Conservation (phyloP, 768 basidiomycete genomes). For the Coprinellus micaceus region DNA sequence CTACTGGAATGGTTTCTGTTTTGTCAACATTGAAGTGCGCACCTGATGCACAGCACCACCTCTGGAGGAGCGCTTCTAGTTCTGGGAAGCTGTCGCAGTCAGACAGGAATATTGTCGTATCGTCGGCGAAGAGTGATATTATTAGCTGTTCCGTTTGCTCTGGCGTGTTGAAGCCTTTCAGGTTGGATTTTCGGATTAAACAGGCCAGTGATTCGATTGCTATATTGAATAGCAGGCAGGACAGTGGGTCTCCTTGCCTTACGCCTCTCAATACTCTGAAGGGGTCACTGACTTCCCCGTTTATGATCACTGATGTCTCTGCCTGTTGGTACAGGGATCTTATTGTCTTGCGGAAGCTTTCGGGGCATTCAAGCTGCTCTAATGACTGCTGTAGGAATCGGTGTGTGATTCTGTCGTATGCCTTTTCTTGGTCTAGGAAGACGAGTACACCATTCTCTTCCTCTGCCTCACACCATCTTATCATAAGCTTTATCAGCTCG, state of each 20-base stretch:
- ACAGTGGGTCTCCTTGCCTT: slow-evolving; percentile 31
- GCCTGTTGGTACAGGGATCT: not conserved
- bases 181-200: slow-evolving; percentile 23
- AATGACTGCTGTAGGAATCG: not conserved
- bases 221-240: slow-evolving; percentile 35
- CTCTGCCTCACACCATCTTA: not conserved
- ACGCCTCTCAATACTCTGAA: not conserved
- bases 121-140: slow-evolving; percentile 36
- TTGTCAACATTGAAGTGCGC: slow-evolving; percentile 42
- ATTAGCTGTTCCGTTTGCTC: slow-evolving; percentile 20
- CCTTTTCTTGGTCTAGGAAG: slow-evolving; percentile 2
- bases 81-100: slow-evolving; percentile 22
- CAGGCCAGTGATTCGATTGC: slow-evolving; percentile 37
- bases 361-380: not conserved
- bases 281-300: slow-evolving; percentile 9
- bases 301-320: not conserved
- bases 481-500: not conserved
- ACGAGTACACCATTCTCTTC: not conserved
- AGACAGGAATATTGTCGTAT: slow-evolving; percentile 34
- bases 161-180: slow-evolving; percentile 24
- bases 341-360: not conserved
- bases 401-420: not conserved
- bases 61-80: slow-evolving; percentile 22
- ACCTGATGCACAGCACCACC: slow-evolving; percentile 37
- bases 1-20: slow-evolving; percentile 36